These are phyloP conservation scores for Fusarium ramigenum DNA, from an alignment of 2,329 filamentous ascomycete species.

Conservation along the genomic window DNA sequence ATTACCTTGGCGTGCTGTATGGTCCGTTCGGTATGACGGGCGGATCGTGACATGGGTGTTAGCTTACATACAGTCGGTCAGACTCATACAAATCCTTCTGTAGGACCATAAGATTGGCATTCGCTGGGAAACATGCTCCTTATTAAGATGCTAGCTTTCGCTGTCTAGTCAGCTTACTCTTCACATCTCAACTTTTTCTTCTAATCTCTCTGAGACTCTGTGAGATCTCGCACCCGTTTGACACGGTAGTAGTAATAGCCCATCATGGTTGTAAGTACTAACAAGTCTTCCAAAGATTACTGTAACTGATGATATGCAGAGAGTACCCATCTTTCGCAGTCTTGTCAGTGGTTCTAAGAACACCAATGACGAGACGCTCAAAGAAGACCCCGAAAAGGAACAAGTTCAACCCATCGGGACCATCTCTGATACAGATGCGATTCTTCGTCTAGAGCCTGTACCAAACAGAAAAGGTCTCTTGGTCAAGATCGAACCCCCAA, in stretches of 20 bases:
- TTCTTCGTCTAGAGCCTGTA: constrained; percentile 54
- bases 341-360: background rate
- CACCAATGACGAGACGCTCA: background rate
- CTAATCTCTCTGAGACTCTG: background rate
- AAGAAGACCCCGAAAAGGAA: background rate
- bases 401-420: background rate
- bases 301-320: constrained; percentile 10
- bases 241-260: constrained; percentile 9
- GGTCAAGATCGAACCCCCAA: constrained; percentile 58
- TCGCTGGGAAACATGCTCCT: background rate
- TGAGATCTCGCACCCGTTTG: background rate
- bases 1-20: background rate
- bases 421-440: constrained; percentile 17
- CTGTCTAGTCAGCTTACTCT: constrained; percentile 3
- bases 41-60: background rate
- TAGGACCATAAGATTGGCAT: background rate
- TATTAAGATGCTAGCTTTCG: constrained; percentile 1
- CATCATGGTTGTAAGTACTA: constrained; percentile 23
- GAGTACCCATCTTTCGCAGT: constrained; percentile 27
- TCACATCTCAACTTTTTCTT: background rate
- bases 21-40: background rate
- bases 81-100: background rate
- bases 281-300: background rate
- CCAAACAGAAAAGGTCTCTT: constrained; percentile 53
- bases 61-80: background rate